phyloP scores from a whole-genome alignment of 1,284 basidiomycete genomes.

The Pseudozyma sp. region DNA sequence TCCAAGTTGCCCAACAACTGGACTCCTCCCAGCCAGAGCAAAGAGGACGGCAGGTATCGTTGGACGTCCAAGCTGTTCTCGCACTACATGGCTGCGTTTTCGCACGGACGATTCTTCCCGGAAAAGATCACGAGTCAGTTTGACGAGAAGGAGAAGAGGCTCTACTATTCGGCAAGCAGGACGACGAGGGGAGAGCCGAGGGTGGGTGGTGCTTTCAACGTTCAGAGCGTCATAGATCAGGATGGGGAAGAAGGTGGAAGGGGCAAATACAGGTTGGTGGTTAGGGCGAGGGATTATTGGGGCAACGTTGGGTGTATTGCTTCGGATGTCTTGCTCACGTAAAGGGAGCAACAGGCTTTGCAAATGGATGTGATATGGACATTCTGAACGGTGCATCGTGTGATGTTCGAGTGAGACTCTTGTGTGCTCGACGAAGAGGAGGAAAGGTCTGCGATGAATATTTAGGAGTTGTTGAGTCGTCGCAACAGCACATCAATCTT shows the following conservation, averaged over 20 bases:
- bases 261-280: conserved; percentile 54
- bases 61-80: conserved; percentile 49
- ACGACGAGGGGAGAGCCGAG: conserved; percentile 46
- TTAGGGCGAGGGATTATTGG: conserved; percentile 56
- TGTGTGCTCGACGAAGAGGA: too few species aligned
- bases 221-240: conserved; percentile 24
- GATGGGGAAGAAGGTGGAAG: conserved; percentile 27
- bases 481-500: too few species aligned
- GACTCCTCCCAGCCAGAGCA: conserved; percentile 6
- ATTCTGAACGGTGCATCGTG: too few species aligned
- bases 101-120: conserved; percentile 42
- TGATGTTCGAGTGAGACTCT: too few species aligned
- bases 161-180: conserved; percentile 54
- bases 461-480: too few species aligned
- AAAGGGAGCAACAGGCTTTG: background rate
- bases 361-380: background rate
- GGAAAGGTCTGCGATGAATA: too few species aligned
- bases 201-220: conserved; percentile 45
- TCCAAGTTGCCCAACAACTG: conserved; percentile 50
- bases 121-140: conserved; percentile 53
- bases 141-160: conserved; percentile 54
- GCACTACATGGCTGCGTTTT: conserved; percentile 54
- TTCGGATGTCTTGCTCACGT: conserved; percentile 40
- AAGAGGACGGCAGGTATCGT: conserved; percentile 10
- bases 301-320: conserved; percentile 56